These are phyloP conservation scores for Dactylellina haptotyla DNA, from an alignment of 2,329 filamentous ascomycete species.

Conservation along the genomic window DNA sequence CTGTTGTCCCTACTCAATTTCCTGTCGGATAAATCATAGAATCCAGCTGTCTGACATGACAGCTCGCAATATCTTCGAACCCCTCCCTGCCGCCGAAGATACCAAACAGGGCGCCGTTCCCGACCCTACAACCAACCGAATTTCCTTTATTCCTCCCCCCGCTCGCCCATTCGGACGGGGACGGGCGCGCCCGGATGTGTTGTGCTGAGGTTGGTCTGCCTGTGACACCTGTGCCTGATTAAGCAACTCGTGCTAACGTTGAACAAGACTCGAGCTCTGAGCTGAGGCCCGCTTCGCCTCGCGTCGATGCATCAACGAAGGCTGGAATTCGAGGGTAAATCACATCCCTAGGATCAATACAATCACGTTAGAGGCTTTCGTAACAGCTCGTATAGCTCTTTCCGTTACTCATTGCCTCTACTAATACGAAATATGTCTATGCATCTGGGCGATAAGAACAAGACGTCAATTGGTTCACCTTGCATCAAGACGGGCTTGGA, in stretches of 20 bases:
- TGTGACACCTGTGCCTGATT: no score
- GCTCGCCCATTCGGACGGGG: background rate
- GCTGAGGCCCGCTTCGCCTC: no score
- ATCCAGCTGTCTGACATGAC: slow-evolving; percentile 39
- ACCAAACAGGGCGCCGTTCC: slow-evolving; percentile 10
- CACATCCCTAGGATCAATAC: no score
- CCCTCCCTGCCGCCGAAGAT: slow-evolving; percentile 9
- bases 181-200: slow-evolving; percentile 2
- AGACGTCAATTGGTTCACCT: slow-evolving; percentile 30
- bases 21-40: slow-evolving; percentile 49
- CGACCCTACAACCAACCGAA: background rate
- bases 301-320: no score
- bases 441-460: slow-evolving; percentile 45
- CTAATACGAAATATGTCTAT: slow-evolving; percentile 42
- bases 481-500: slow-evolving; percentile 31
- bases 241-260: no score
- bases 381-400: slow-evolving; percentile 7
- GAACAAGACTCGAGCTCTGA: background rate
- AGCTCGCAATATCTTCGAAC: slow-evolving; percentile 29
- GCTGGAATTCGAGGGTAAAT: no score
- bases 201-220: background rate
- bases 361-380: background rate
- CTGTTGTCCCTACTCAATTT: slow-evolving; percentile 52
- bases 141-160: background rate
- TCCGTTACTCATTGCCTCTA: slow-evolving; percentile 47